These are phyloP conservation scores for Penicillium sp. DNA, from an alignment of 2,329 filamentous ascomycete species.

Conservation along the genomic window DNA sequence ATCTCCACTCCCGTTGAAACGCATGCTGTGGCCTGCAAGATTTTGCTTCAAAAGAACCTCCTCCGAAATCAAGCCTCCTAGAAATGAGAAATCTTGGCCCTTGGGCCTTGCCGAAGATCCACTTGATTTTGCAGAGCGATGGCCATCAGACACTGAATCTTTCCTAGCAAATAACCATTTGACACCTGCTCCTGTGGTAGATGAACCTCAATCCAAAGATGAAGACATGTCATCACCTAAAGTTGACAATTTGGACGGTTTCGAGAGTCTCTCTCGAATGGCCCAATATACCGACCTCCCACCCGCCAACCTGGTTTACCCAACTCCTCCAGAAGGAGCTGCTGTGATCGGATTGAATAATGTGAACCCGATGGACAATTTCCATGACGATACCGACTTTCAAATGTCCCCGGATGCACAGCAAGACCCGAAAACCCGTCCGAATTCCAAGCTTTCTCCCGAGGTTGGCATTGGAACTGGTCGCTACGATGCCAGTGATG, in stretches of 20 bases:
- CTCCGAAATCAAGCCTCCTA: slow-evolving; percentile 3
- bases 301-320: slow-evolving; percentile 49
- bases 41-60: slow-evolving; percentile 42
- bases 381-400: slow-evolving; percentile 31
- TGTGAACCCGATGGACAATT: slow-evolving; percentile 30
- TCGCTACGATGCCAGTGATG: slow-evolving; percentile 43
- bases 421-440: slow-evolving; percentile 15
- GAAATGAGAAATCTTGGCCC: slow-evolving; percentile 12
- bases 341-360: slow-evolving; percentile 32
- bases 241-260: slow-evolving; percentile 28
- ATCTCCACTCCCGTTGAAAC: slow-evolving; percentile 36
- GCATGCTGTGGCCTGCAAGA: slow-evolving; percentile 46
- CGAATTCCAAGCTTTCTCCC: slow-evolving; percentile 22
- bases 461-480: slow-evolving; percentile 37
- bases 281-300: slow-evolving; percentile 43
- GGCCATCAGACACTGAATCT: slow-evolving; percentile 32
- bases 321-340: slow-evolving; percentile 54
- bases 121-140: slow-evolving; percentile 44
- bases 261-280: slow-evolving; percentile 41
- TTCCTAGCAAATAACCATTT: slow-evolving; percentile 22
- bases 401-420: slow-evolving; percentile 17
- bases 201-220: slow-evolving; percentile 26
- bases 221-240: slow-evolving; percentile 25
- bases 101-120: slow-evolving; percentile 34
- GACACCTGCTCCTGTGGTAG: slow-evolving; percentile 14